Evolutionary conservation across 352 stramenopile genomes (phyloP), one percentile per base, ranked within the genome.

Genomic region (Elongisporangium undulatum): DNA sequence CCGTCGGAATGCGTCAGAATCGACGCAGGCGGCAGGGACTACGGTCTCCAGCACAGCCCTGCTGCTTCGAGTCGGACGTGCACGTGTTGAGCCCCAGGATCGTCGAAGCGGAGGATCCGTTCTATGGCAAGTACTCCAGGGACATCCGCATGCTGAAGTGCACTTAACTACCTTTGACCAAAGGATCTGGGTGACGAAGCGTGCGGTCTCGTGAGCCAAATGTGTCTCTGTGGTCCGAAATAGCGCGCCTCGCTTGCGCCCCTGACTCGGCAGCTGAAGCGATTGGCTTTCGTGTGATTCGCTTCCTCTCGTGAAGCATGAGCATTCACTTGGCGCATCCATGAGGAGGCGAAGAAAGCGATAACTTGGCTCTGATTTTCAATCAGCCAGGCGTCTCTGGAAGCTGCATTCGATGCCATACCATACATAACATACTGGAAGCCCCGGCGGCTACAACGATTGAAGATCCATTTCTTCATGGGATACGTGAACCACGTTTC

Each of bases 31-130:
- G 58, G 49, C 5, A 70, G 51, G 17, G 20, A 38, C 13, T 13
- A 51, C 19, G 38, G 4, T 39, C 17, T 50, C 4, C 45, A 45
- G 4, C 56, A 61, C 20, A 64, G 52, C 20, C 56, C 55, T n/a
- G n/a, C 23, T 13, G 56, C 21, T 68, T 74, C 45, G 34, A 69
- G 57, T 72, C 63, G 13, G 70, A 78, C 39, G 55, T 75, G 16
- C 75, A 77, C 51, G 62, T 67, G 21, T 69, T 77, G 13, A 66
- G 69, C 0, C 51, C 74, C 38, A 72, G 60, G 22, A 60, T 77
- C n/a, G 39, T 67, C 53, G 66, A 77, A 39, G 63, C 63, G 0
- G 24, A 52, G 38, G 48, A 62, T 51, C 59, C 59, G 16, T 60
- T 66, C 9, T 2, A 55, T 1, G 55, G 45, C 20, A 62, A 54